phyloP scores from a whole-genome alignment of 2,329 filamentous ascomycete genomes.

The Cladobotryum mycophilum region DNA sequence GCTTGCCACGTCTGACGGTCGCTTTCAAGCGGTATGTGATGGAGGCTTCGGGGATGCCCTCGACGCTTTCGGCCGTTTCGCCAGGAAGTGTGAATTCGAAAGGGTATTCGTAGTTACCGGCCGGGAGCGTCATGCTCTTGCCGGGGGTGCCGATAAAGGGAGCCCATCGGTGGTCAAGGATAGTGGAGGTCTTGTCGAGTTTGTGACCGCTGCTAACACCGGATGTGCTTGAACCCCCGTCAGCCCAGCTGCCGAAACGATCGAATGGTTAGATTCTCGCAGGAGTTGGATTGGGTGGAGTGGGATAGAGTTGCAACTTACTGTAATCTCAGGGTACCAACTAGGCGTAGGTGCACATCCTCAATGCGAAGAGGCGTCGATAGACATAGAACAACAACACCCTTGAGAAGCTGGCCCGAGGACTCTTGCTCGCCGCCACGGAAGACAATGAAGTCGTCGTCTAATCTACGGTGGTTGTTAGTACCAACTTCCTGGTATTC shows the following conservation, averaged over 20 bases:
- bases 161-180: constrained; percentile 64
- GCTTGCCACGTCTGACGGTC: constrained; percentile 77
- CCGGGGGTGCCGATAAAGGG: constrained; percentile 55
- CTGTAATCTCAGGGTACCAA: constrained; percentile 59
- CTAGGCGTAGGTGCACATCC: constrained; percentile 65
- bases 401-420: constrained; percentile 67
- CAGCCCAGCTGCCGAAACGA: constrained; percentile 39
- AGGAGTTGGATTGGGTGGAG: neutral
- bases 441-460: constrained; percentile 74
- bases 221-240: constrained; percentile 47
- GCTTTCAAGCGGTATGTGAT: constrained; percentile 90
- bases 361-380: constrained; percentile 63
- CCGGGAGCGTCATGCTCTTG: constrained; percentile 53
- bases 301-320: constrained; percentile 37
- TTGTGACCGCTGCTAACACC: constrained; percentile 52
- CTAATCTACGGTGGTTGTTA: constrained; percentile 47
- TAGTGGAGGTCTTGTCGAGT: constrained; percentile 50
- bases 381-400: constrained; percentile 67
- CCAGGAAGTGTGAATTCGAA: constrained; percentile 71
- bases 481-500: constrained; percentile 9
- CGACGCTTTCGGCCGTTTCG: constrained; percentile 75
- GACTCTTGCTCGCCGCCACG: constrained; percentile 70
- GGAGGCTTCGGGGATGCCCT: constrained; percentile 79
- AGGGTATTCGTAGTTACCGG: constrained; percentile 79
- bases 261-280: constrained; percentile 8